Evolutionary conservation across 768 basidiomycete species (phyloP).

Genomic region (Tremella fuciformis): DNA sequence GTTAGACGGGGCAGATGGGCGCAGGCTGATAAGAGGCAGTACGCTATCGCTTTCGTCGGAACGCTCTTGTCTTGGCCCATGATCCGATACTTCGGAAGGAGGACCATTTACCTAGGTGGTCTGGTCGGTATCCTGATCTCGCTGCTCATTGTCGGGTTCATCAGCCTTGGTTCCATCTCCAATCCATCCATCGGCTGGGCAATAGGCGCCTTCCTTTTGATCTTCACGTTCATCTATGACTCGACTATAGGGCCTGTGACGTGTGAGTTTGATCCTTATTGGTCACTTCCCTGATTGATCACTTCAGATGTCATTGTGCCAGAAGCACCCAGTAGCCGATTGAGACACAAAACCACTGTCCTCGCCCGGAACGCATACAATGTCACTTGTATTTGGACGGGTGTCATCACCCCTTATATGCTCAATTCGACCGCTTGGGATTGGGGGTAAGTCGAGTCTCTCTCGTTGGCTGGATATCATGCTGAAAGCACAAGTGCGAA

Average conservation of each 20-base stretch:
- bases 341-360: slow-evolving; percentile 16
- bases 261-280: not conserved
- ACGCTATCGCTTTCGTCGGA: slow-evolving; percentile 34
- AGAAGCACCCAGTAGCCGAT: slow-evolving; percentile 7
- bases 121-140: slow-evolving; percentile 36
- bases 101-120: slow-evolving; percentile 41
- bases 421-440: slow-evolving; percentile 44
- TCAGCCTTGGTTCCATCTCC: slow-evolving; percentile 15
- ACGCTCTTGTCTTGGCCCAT: slow-evolving; percentile 33
- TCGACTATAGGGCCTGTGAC: slow-evolving; percentile 12
- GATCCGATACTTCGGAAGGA: slow-evolving; percentile 34
- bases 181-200: slow-evolving; percentile 7
- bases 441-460: not conserved
- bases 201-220: slow-evolving; percentile 9
- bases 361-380: not conserved
- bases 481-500: not conserved
- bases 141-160: slow-evolving; percentile 41
- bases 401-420: slow-evolving; percentile 27
- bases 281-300: slow-evolving; percentile 8
- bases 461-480: not conserved
- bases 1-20: too few species aligned
- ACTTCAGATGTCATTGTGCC: too few species aligned
- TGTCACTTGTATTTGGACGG: not conserved
- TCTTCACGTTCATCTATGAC: slow-evolving; percentile 1
- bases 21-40: too few species aligned